These are phyloP conservation scores for Phyllostachys edulis DNA, from an alignment of 176 grass and related monocot species.

Conservation along the genomic window DNA sequence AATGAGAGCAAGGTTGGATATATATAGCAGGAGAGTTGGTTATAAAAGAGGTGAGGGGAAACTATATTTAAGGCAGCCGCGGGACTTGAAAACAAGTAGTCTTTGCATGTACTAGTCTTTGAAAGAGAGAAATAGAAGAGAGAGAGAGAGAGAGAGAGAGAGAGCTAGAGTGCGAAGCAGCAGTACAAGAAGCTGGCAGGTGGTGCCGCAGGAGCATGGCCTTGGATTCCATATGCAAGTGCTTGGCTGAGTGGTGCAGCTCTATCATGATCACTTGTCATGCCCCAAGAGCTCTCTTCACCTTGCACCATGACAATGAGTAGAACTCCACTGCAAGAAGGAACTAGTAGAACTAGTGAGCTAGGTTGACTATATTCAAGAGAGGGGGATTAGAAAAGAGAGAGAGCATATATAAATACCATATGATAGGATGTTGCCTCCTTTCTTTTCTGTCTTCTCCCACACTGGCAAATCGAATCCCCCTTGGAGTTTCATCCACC, in stretches of 20 bases:
- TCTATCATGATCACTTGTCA: constrained; percentile 51
- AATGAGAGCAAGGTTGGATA: constrained; percentile 38
- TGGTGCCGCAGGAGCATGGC: constrained; percentile 32
- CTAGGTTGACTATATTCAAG: constrained; percentile 28
- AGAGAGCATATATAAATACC: constrained; percentile 28
- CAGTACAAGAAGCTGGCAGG: constrained; percentile 64
- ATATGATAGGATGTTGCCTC: constrained; percentile 29
- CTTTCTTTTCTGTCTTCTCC: constrained; percentile 43
- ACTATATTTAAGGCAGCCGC: constrained; percentile 53
- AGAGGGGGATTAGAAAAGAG: not conserved
- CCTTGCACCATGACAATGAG: constrained; percentile 31
- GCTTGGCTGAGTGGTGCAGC: constrained; percentile 33
- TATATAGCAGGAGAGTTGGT: constrained; percentile 44
- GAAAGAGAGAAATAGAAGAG: constrained; percentile 25
- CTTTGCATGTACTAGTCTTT: constrained; percentile 36
- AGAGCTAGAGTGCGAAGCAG: constrained; percentile 28
- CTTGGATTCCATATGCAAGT: constrained; percentile 51
- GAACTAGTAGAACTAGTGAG: constrained; percentile 13
- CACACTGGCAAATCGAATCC: constrained; percentile 44
- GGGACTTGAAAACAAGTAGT: constrained; percentile 41
- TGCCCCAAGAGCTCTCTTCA: constrained; percentile 47
- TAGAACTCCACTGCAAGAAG: constrained; percentile 11
- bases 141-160: constrained; percentile 3
- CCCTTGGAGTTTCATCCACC: constrained; percentile 51
- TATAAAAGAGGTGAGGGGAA: constrained; percentile 51